Percentiles rank a stretch among this genome's conserved stretches.
Conservation (phyloP, 768 basidiomycete genomes). For the Tricholoma matsutake region DNA sequence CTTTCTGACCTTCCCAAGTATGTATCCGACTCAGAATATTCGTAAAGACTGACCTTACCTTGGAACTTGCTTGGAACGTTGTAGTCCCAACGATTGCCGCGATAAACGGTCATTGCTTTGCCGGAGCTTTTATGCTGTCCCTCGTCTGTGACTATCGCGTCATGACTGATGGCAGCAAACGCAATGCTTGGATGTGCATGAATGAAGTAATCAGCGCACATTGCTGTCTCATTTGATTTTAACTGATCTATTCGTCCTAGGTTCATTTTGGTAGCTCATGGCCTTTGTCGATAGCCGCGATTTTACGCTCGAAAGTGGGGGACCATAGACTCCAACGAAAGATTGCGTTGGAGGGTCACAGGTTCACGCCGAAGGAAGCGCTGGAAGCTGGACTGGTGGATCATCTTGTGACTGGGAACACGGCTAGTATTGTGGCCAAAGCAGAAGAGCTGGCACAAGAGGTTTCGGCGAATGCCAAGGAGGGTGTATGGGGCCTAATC, state of each 20-base stretch:
- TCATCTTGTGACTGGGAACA: conserved; percentile 59
- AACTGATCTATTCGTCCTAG: conserved; percentile 30
- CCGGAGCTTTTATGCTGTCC: conserved; percentile 76
- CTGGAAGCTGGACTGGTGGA: conserved; percentile 69
- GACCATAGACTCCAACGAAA: conserved; percentile 59
- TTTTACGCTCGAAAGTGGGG: conserved; percentile 64
- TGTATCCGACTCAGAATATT: conserved; percentile 18
- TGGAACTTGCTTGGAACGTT: no score
- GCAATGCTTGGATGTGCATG: conserved; percentile 87
- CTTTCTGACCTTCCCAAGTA: conserved; percentile 75
- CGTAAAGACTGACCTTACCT: neutral
- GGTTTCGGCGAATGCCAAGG: conserved; percentile 47
- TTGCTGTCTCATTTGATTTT: neutral
- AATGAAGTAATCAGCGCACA: conserved; percentile 61
- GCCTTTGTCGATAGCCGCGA: conserved; percentile 66
- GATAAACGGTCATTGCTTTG: conserved; percentile 85
- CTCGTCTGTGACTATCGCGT: conserved; percentile 86
- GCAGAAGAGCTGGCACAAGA: conserved; percentile 61
- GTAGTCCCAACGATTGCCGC: conserved; percentile 77
- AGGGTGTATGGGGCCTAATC: conserved; percentile 71
- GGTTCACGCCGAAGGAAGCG: conserved; percentile 74
- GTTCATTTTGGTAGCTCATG: conserved; percentile 81
- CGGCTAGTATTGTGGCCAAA: conserved; percentile 54
- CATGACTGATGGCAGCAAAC: conserved; percentile 78
- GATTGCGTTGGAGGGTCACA: conserved; percentile 75